Percentiles rank a stretch among this genome's conserved stretches.
phyloP scores from a whole-genome alignment of 179 eudicot genomes.

The Actinidia arguta region DNA sequence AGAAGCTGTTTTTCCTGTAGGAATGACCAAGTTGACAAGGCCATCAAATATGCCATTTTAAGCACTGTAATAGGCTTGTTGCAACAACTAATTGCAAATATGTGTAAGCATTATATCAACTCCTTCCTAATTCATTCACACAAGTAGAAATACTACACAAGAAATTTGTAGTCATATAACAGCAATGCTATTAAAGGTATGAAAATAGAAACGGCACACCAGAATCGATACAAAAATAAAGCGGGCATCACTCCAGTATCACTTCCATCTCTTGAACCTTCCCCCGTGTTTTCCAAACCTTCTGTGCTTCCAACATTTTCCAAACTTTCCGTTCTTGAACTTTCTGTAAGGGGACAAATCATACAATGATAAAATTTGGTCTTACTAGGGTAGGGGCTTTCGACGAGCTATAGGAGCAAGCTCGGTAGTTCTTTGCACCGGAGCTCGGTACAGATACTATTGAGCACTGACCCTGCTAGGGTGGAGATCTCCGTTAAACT shows the following conservation, averaged over 20 bases:
- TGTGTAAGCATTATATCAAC: not conserved
- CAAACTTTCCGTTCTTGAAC: no score
- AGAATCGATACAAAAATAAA: not conserved
- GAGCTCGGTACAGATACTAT: no score
- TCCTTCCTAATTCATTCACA: not conserved
- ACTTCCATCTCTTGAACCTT: slow-evolving; percentile 38
- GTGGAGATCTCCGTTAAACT: no score
- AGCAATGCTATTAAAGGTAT: not conserved
- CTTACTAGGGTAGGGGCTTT: no score
- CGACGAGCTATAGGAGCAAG: no score
- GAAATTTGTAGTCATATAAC: not conserved
- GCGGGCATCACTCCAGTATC: not conserved
- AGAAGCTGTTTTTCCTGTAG: not conserved
- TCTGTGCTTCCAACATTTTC: slow-evolving; percentile 11
- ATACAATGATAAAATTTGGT: no score
- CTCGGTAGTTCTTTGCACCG: no score
- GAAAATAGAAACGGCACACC: not conserved
- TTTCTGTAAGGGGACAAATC: not conserved
- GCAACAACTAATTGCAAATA: not conserved
- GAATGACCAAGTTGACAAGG: not conserved
- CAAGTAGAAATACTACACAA: not conserved
- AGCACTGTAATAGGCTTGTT: not conserved
- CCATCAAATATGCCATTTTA: not conserved
- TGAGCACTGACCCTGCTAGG: no score
- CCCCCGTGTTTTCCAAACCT: slow-evolving; percentile 16